Evolutionary conservation across 2,329 filamentous ascomycete species (phyloP).

Genomic region (Curvularia spicifera): DNA sequence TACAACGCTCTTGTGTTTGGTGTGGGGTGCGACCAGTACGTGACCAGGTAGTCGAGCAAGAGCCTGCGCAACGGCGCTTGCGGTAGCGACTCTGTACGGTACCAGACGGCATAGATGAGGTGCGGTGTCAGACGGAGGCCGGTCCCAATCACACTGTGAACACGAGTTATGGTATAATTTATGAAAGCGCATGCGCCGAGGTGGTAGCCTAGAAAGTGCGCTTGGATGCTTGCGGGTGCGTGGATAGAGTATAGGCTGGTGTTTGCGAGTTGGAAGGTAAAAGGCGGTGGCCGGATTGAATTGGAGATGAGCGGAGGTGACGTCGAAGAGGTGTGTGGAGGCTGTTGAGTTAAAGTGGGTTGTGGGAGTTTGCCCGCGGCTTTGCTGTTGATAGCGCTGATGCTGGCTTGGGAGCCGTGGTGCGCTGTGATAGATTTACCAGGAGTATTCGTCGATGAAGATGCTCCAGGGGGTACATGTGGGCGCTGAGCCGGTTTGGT

Average conservation of each 20-base stretch:
- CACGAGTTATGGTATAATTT: constrained; percentile 22
- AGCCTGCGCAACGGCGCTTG: constrained; percentile 15
- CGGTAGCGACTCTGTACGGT: not conserved
- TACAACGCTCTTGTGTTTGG: not conserved
- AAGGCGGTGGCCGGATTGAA: not conserved
- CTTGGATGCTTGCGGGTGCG: constrained; percentile 16
- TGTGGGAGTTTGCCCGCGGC: not conserved
- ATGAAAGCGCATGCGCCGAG: constrained; percentile 21
- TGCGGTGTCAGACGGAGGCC: constrained; percentile 20
- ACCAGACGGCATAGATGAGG: constrained; percentile 22
- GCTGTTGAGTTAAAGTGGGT: not conserved
- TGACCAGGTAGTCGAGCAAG: constrained; percentile 18
- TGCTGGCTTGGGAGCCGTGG: too few species aligned
- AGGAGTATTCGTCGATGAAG: not conserved
- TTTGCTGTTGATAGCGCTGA: not conserved
- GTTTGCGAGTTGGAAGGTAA: not conserved
- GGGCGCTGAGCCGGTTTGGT: not conserved
- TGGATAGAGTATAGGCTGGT: not conserved
- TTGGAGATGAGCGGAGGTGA: not conserved
- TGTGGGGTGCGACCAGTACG: constrained; percentile 15
- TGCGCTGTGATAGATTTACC: not conserved
- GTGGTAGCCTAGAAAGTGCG: constrained; percentile 26
- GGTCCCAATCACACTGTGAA: constrained; percentile 18
- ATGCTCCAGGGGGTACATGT: not conserved
- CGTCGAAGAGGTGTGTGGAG: not conserved